Base-by-base conservation (phyloP, 768 basidiomycete species). In the Mycena galericulata region DNA sequence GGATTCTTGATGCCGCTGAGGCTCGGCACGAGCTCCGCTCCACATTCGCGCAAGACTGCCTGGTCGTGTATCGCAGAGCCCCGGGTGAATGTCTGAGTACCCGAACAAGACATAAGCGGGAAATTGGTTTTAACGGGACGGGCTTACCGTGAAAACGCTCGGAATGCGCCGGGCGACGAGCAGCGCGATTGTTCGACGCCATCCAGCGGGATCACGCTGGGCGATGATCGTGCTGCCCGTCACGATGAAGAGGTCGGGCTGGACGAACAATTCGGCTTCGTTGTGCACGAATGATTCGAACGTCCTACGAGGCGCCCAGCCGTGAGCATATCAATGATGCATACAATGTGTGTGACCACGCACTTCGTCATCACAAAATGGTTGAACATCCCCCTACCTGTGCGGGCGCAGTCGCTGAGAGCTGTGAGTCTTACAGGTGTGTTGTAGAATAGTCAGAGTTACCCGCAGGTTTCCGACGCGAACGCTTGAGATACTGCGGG, bases 261-360 rank as follows among this genome's bases (percentile, higher is more conserved):
- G 26, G 18, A 57, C 38, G 55, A 65, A 65, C 36, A 65, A 11
- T 32, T 65, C 63, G 27, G 34, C 63, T 41, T 65, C 63, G 55
- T 65, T 65, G 55, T 65, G 34, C 24, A 65, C 46, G 27, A 57
- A 65, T 57, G 46, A 38, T 57, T 65, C 63, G 55, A 40, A 65
- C 12, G 46, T 57, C n/a, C 54, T 65, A 49, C 2, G 38, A 41
- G 3, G 36, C 5, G 15, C 15, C 32, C 51, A 49, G 22, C 51
- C n/a, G 36, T 53, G 34, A 43, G 45, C 20, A 40, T 53, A 55
- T n/a, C n/a, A n/a, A n/a, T n/a, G n/a, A n/a, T n/a, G n/a, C n/a
- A n/a, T n/a, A n/a, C n/a, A 12, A 43, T 4, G 34, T 32, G 34
- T 34, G 20, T 62, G 50, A 26, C 4, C 50, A 41, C 55, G 24